phyloP scores from a whole-genome alignment of 164 flowering plant species.

The Nelumbo lutea region DNA sequence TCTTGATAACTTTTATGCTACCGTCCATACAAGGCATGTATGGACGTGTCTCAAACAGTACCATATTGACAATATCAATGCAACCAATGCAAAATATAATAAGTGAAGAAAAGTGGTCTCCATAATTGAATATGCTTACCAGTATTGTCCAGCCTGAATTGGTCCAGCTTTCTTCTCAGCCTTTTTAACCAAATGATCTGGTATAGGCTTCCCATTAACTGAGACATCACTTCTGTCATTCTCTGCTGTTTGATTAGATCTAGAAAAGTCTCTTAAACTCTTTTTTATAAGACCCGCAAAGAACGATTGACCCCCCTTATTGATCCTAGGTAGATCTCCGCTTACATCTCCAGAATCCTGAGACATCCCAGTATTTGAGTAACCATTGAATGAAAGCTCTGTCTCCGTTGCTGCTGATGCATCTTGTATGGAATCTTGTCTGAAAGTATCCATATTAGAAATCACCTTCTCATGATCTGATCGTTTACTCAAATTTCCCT shows the following conservation, averaged over 20 bases:
- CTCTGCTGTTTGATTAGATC: slow-evolving; percentile 33
- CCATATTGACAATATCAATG: background rate
- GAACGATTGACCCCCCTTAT: slow-evolving; percentile 40
- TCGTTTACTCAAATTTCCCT: slow-evolving; percentile 30
- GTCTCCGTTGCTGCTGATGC: slow-evolving; percentile 36
- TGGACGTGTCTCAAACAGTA: background rate
- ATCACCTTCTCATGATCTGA: slow-evolving; percentile 27
- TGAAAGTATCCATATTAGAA: slow-evolving; percentile 18
- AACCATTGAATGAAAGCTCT: slow-evolving; percentile 36
- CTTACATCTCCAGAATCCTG: slow-evolving; percentile 30
- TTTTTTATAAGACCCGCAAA: slow-evolving; percentile 42
- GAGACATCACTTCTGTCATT: slow-evolving; percentile 31
- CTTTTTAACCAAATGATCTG: slow-evolving; percentile 47
- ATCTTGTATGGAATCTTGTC: slow-evolving; percentile 35
- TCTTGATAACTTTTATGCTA: background rate
- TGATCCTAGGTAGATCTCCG: slow-evolving; percentile 25
- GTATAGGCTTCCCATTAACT: slow-evolving; percentile 50
- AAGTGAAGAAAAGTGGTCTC: background rate
- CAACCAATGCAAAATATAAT: background rate
- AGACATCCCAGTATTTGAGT: slow-evolving; percentile 27
- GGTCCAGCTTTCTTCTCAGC: slow-evolving; percentile 76
- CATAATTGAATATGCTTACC: slow-evolving; percentile 35
- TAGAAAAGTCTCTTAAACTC: slow-evolving; percentile 30
- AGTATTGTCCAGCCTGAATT: slow-evolving; percentile 63
- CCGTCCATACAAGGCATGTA: background rate